A percentile compares a stretch with the other conserved stretches of the same genome.
phyloP scores from a whole-genome alignment of 1,139 yeast genomes.

The Nakaseomyces kungkrabaensis region DNA sequence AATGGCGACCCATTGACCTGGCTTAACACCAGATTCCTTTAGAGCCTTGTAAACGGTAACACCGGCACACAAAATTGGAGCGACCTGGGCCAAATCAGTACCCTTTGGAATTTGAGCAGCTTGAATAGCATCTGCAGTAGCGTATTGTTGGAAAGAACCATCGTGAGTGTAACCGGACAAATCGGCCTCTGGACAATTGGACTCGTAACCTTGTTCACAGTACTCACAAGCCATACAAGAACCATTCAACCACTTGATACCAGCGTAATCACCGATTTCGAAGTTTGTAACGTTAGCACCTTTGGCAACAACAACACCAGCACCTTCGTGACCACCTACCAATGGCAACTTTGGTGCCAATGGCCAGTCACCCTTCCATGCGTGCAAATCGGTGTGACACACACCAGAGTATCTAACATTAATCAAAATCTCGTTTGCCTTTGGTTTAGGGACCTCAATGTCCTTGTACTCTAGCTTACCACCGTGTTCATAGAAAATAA shows the following conservation, averaged over 20 bases:
- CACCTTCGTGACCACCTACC: constrained; percentile 79
- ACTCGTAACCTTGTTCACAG: constrained; percentile 55
- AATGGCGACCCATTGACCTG: constrained; percentile 71
- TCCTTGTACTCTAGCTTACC: constrained; percentile 45
- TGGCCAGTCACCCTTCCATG: constrained; percentile 69
- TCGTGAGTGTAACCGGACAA: constrained; percentile 71
- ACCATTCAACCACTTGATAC: constrained; percentile 68
- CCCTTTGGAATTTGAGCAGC: constrained; percentile 63
- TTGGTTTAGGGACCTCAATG: constrained; percentile 51
- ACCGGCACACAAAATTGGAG: constrained; percentile 76
- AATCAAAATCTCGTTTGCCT: constrained; percentile 49
- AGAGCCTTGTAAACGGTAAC: constrained; percentile 71
- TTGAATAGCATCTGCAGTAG: constrained; percentile 70
- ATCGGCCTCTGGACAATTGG: constrained; percentile 60
- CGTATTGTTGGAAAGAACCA: constrained; percentile 74
- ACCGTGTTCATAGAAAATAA: constrained; percentile 41
- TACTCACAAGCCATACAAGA: constrained; percentile 62
- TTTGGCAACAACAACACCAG: constrained; percentile 65
- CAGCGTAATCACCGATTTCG: constrained; percentile 62
- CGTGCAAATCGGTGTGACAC: constrained; percentile 62
- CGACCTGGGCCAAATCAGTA: constrained; percentile 54
- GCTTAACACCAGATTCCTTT: constrained; percentile 51
- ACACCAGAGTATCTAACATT: constrained; percentile 61
- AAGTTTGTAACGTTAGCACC: constrained; percentile 59
- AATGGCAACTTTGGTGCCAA: constrained; percentile 48